Base-by-base conservation (phyloP, 1,284 basidiomycete species). In the Trichosporon sp. region DNA sequence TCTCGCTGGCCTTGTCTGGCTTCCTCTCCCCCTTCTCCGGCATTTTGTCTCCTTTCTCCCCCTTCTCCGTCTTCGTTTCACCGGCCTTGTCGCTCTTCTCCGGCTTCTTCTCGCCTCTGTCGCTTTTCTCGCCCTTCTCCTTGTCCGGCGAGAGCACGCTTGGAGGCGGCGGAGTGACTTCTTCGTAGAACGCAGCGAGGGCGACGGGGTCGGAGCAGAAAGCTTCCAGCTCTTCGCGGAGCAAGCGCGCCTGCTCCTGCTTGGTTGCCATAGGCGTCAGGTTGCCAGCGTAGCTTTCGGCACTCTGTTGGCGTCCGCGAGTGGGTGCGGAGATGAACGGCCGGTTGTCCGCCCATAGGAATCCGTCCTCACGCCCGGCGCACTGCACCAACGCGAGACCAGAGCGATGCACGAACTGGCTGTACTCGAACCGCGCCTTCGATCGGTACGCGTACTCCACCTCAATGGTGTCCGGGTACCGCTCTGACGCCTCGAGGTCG, bases 381-480 rank as follows among this genome's bases (percentile, higher is more conserved):
- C 94, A 90, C 78, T 95, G 92, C 15, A 93, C 89, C 75, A 96
- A 92, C 3, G 92, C 92, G 13, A 92, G 87, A 1, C 95, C 95
- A 1, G 91, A 89, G 56, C 90, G 88, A 78, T 96, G 94, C 29
- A 95, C 91, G 80, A 92, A 96, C 78, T 96, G 94, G 8, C 92
- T 91, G 80, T 93, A 88, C 70, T 87, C 87, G 83, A 90, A 95
- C 0, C 89, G 86, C 9, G 72, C 64, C 13, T 72, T 76, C 29
- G 90, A 88, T 18, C 93, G 89, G 79, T 97, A 97, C 6, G 91
- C 92, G 82, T 97, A 97, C 53, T 90, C 86, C n/a, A 93, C 91
- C 72, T 94, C 91, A 68, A 95, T 86, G 32, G 88, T 86, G 56
- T 90, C 87, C 4, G 92, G 90, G 77, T 94, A 94, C 69, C 91